phyloP scores from a whole-genome alignment of 768 basidiomycete species.

The Antrodiella citrinella region DNA sequence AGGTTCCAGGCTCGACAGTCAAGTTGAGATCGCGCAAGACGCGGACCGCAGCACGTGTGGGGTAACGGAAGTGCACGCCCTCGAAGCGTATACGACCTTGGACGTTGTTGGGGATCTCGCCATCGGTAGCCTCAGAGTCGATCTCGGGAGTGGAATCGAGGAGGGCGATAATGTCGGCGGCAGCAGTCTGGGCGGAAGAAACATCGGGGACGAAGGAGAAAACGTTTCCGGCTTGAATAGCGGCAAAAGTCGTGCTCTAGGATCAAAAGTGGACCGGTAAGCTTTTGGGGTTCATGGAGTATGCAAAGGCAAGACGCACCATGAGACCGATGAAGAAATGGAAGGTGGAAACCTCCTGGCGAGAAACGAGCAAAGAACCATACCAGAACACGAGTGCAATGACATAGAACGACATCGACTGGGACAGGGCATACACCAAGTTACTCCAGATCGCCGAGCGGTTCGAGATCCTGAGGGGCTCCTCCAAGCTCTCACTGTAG shows the following conservation, averaged over 20 bases:
- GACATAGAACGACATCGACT: slow-evolving; percentile 67
- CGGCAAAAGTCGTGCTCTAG: slow-evolving; percentile 66
- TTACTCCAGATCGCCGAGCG: slow-evolving; percentile 54
- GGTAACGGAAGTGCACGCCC: slow-evolving; percentile 84
- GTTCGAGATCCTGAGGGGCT: slow-evolving; percentile 60
- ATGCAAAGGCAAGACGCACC: slow-evolving; percentile 31
- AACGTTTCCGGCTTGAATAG: slow-evolving; percentile 83
- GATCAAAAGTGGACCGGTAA: slow-evolving; percentile 5
- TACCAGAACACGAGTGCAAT: slow-evolving; percentile 81
- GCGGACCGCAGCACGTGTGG: slow-evolving; percentile 74
- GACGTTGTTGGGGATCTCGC: slow-evolving; percentile 45
- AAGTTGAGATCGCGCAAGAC: slow-evolving; percentile 75
- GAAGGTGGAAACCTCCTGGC: slow-evolving; percentile 41
- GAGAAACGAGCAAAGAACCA: slow-evolving; percentile 55
- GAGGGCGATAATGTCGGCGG: slow-evolving; percentile 64
- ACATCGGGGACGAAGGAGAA: slow-evolving; percentile 85
- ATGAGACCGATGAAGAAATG: slow-evolving; percentile 82
- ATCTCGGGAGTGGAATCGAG: slow-evolving; percentile 72
- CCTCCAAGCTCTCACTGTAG: slow-evolving; percentile 64
- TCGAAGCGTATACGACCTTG: slow-evolving; percentile 68
- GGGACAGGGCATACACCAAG: slow-evolving; percentile 62
- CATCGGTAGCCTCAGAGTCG: slow-evolving; percentile 67
- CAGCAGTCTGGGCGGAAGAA: slow-evolving; percentile 76
- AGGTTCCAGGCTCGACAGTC: slow-evolving; percentile 68
- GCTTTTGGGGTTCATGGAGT: neutral